phyloP scores from a whole-genome alignment of 1,139 yeast species.

The Williopsis jadinii region DNA sequence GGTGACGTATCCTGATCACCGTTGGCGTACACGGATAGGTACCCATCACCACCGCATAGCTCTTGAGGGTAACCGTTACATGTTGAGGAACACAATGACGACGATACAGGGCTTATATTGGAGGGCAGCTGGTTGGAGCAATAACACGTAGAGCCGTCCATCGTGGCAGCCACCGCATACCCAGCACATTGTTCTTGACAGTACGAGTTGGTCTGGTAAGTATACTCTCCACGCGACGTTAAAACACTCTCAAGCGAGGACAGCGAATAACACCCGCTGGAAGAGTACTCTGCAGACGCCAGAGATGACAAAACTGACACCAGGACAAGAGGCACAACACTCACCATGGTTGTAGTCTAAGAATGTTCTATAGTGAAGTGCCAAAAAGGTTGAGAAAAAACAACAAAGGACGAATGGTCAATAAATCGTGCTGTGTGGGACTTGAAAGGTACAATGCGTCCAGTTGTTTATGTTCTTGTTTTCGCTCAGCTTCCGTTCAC shows the following conservation, averaged over 20 bases:
- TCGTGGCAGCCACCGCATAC: slow-evolving; percentile 44
- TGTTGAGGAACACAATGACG: slow-evolving; percentile 38
- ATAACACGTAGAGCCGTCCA: slow-evolving; percentile 49
- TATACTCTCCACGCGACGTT: slow-evolving; percentile 24
- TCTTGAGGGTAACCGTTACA: slow-evolving; percentile 56
- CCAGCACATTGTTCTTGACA: slow-evolving; percentile 43
- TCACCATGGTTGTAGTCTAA: too few species aligned
- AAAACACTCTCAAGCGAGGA: slow-evolving; percentile 10
- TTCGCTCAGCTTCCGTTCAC: too few species aligned
- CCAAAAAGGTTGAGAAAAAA: too few species aligned
- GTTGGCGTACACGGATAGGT: slow-evolving; percentile 40
- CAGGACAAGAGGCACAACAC: neutral
- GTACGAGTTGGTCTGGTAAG: slow-evolving; percentile 45
- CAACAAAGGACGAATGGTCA: too few species aligned
- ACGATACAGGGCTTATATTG: slow-evolving; percentile 25
- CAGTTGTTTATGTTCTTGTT: too few species aligned
- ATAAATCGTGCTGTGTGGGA: too few species aligned
- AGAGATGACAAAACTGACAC: neutral
- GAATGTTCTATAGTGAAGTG: too few species aligned
- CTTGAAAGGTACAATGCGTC: too few species aligned
- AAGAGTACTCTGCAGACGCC: slow-evolving; percentile 2
- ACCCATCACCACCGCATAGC: slow-evolving; percentile 56
- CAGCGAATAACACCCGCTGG: slow-evolving; percentile 17
- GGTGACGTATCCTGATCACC: slow-evolving; percentile 22
- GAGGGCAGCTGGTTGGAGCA: slow-evolving; percentile 41